Percentiles rank a stretch among this genome's conserved stretches.
Conservation (phyloP, 768 basidiomycete genomes). For the Coprinellus micaceus region DNA sequence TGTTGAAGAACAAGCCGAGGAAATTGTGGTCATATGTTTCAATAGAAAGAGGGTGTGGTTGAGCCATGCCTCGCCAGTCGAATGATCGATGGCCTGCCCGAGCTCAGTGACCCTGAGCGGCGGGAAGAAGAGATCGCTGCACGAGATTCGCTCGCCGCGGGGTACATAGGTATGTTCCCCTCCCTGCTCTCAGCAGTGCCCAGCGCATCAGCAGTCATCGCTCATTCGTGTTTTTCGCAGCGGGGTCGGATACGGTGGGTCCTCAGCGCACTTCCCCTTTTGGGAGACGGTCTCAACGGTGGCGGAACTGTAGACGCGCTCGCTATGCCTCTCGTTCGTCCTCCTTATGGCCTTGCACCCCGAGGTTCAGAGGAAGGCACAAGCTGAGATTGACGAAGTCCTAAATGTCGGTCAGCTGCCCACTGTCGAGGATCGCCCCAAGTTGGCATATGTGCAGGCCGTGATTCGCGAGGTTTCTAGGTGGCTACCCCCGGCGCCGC, state of each 20-base stretch:
- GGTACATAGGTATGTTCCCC: conserved; percentile 4
- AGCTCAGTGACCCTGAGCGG: background rate
- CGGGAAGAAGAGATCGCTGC: conserved; percentile 2
- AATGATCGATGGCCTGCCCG: conserved; percentile 3
- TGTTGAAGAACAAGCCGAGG: background rate
- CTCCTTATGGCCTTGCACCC: conserved; percentile 14
- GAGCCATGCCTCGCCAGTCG: background rate
- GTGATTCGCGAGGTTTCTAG: conserved; percentile 13
- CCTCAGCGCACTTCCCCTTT: background rate
- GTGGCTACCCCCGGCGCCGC: no score
- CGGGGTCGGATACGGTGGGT: conserved; percentile 8
- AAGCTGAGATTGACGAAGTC: conserved; percentile 16
- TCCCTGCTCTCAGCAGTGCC: background rate
- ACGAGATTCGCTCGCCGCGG: background rate
- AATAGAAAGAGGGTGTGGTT: conserved; percentile 2
- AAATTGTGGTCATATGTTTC: background rate
- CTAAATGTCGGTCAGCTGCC: conserved; percentile 14
- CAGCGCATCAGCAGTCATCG: background rate
- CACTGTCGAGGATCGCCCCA: conserved; percentile 8
- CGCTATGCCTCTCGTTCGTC: conserved; percentile 6
- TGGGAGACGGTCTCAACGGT: background rate
- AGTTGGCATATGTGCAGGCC: conserved; percentile 13
- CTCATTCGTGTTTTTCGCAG: background rate
- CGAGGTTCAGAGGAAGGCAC: conserved; percentile 12
- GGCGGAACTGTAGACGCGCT: background rate